Percentiles rank a stretch among this genome's conserved stretches.
Evolutionary conservation across 2,329 filamentous ascomycete genomes (phyloP).

Genomic region (Pseudopithomyces maydicus): DNA sequence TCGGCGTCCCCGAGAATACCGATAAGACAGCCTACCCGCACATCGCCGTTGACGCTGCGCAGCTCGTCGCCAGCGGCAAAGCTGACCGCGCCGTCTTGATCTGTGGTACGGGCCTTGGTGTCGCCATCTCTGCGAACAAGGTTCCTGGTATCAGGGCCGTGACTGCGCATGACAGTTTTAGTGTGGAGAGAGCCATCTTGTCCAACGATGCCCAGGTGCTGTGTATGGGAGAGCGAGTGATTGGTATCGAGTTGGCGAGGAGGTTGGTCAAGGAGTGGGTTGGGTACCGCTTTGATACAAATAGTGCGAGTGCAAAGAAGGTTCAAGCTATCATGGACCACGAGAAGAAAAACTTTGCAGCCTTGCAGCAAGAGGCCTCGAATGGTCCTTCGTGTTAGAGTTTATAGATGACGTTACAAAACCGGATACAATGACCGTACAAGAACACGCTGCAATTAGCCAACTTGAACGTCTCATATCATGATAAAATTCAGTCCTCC

Average conservation of each 20-base stretch:
- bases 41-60: slow-evolving; percentile 74
- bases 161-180: slow-evolving; percentile 85
- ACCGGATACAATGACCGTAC: too few relatives aligned
- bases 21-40: slow-evolving; percentile 86
- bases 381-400: slow-evolving; percentile 5
- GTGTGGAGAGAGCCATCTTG: slow-evolving; percentile 77
- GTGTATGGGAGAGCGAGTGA: slow-evolving; percentile 83
- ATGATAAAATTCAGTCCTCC: too few relatives aligned
- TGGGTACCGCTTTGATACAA: slow-evolving; percentile 77
- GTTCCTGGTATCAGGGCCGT: slow-evolving; percentile 84
- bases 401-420: too few relatives aligned
- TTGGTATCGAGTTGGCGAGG: slow-evolving; percentile 80
- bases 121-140: slow-evolving; percentile 90
- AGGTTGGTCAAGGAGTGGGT: slow-evolving; percentile 81
- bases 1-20: slow-evolving; percentile 67
- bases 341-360: slow-evolving; percentile 46
- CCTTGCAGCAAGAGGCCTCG: slow-evolving; percentile 13
- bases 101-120: slow-evolving; percentile 85
- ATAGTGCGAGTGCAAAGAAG: slow-evolving; percentile 65
- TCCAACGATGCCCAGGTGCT: slow-evolving; percentile 88
- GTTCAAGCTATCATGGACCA: slow-evolving; percentile 57
- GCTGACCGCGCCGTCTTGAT: slow-evolving; percentile 80
- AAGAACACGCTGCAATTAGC: too few relatives aligned
- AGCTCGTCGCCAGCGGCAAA: slow-evolving; percentile 65
- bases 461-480: too few relatives aligned